These are phyloP conservation scores for Grosmannia huntii DNA, from an alignment of 2,329 filamentous ascomycete genomes.

Conservation along the genomic window DNA sequence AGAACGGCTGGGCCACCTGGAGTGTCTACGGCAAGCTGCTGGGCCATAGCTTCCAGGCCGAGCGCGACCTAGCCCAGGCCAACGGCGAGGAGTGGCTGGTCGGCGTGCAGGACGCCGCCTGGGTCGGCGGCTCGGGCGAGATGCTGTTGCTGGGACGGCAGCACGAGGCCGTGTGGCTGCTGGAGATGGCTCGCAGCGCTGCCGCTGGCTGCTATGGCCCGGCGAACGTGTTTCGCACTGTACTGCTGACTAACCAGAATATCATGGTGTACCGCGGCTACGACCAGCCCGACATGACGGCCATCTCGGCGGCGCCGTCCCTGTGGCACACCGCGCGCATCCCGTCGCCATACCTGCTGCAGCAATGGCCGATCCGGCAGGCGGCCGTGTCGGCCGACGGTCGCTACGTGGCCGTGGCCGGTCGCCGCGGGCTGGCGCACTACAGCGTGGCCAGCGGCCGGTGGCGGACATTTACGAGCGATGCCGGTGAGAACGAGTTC, in stretches of 20 bases:
- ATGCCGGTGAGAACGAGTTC: constrained; percentile 76
- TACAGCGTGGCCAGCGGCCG: constrained; percentile 90
- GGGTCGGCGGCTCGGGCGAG: constrained; percentile 81
- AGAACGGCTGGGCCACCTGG: constrained; percentile 90
- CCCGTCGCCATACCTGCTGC: constrained; percentile 69
- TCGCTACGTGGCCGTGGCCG: constrained; percentile 92
- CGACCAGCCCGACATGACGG: constrained; percentile 78
- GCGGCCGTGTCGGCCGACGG: constrained; percentile 85
- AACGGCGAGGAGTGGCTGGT: constrained; percentile 79
- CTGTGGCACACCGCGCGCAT: constrained; percentile 92
- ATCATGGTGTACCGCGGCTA: constrained; percentile 91
- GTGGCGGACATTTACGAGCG: constrained; percentile 88
- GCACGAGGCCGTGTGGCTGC: constrained; percentile 68
- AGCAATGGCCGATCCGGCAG: constrained; percentile 87
- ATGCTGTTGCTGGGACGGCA: constrained; percentile 59
- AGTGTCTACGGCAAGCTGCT: constrained; percentile 91
- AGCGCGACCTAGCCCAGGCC: constrained; percentile 45
- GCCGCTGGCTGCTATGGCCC: constrained; percentile 83
- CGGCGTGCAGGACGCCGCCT: constrained; percentile 64
- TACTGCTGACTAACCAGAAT: constrained; percentile 77
- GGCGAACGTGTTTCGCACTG: constrained; percentile 77
- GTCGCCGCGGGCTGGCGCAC: constrained; percentile 78
- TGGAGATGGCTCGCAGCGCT: constrained; percentile 93
- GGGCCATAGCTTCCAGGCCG: constrained; percentile 68
- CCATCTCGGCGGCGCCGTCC: constrained; percentile 81